Percentiles rank a stretch among this genome's conserved stretches.
Evolutionary conservation across 495 filamentous ascomycete genomes (phyloP).

Genomic region (Aspergillus steynii): DNA sequence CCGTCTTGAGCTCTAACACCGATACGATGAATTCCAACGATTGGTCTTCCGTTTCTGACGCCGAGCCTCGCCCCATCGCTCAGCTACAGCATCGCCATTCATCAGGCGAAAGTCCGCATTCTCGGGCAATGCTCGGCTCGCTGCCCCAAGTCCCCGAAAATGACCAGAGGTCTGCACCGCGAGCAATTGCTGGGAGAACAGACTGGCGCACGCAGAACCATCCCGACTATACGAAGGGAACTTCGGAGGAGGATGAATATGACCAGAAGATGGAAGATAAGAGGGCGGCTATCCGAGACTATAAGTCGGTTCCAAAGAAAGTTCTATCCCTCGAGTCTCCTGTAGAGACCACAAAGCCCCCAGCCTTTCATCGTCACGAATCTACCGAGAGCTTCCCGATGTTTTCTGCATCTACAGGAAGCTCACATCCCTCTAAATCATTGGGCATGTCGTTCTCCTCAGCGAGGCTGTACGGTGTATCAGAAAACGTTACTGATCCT

Average conservation of each 20-base stretch:
- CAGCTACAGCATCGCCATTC: slow-evolving; percentile 29
- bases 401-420: slow-evolving; percentile 76
- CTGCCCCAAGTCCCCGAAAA: slow-evolving; percentile 24
- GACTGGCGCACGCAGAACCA: slow-evolving; percentile 41
- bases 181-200: slow-evolving; percentile 43
- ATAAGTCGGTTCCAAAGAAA: slow-evolving; percentile 45
- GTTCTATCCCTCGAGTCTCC: slow-evolving; percentile 44
- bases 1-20: slow-evolving; percentile 42
- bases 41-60: slow-evolving; percentile 37
- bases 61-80: slow-evolving; percentile 22
- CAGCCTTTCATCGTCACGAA: slow-evolving; percentile 60
- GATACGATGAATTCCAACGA: slow-evolving; percentile 32
- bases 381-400: slow-evolving; percentile 81
- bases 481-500: slow-evolving; percentile 10
- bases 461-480: slow-evolving; percentile 22
- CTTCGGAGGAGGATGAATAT: slow-evolving; percentile 44
- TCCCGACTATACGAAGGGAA: slow-evolving; percentile 14
- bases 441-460: slow-evolving; percentile 45
- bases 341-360: slow-evolving; percentile 32
- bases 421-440: slow-evolving; percentile 50
- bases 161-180: slow-evolving; percentile 46
- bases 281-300: slow-evolving; percentile 48
- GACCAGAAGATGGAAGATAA: slow-evolving; percentile 44
- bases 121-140: slow-evolving; percentile 25
- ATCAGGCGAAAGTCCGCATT: slow-evolving; percentile 26